A percentile compares a stretch with the other conserved stretches of the same genome.
These are phyloP conservation scores for Cordyceps tenuipes DNA, from an alignment of 2,329 filamentous ascomycete species.

Conservation along the genomic window DNA sequence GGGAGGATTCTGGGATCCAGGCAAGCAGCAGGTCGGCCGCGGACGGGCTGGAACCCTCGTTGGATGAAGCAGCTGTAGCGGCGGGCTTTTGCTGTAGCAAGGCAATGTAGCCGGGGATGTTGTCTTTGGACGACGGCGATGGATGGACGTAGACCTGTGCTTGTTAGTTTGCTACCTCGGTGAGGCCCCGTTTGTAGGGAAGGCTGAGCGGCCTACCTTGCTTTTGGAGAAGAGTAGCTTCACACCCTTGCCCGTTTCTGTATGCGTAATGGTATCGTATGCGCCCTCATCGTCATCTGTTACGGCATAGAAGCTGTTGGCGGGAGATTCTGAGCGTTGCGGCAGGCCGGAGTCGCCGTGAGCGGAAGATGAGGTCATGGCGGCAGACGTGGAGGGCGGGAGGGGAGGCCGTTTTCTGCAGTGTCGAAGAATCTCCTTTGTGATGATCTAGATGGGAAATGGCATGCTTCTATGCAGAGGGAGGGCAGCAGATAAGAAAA, in stretches of 20 bases:
- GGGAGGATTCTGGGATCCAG: conserved; percentile 83
- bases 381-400: not conserved
- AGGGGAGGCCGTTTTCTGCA: not conserved
- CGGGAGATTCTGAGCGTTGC: conserved; percentile 48
- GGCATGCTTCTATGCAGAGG: not conserved
- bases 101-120: conserved; percentile 88
- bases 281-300: conserved; percentile 94
- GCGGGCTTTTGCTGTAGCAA: conserved; percentile 78
- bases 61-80: conserved; percentile 26
- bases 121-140: conserved; percentile 86
- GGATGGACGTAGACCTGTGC: conserved; percentile 88
- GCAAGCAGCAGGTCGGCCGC: conserved; percentile 75
- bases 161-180: conserved; percentile 13
- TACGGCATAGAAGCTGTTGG: conserved; percentile 87
- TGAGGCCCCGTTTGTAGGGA: not conserved
- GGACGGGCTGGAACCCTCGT: conserved; percentile 34
- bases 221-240: conserved; percentile 94
- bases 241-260: conserved; percentile 68
- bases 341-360: not conserved
- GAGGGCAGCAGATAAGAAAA: not conserved
- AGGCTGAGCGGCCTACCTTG: conserved; percentile 72
- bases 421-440: not conserved
- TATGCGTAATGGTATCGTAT: conserved; percentile 87
- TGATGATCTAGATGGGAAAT: not conserved
- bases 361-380: not conserved